Evolutionary conservation across 352 stramenopile genomes (phyloP).

Genomic region (Thalassiosira exigua): DNA sequence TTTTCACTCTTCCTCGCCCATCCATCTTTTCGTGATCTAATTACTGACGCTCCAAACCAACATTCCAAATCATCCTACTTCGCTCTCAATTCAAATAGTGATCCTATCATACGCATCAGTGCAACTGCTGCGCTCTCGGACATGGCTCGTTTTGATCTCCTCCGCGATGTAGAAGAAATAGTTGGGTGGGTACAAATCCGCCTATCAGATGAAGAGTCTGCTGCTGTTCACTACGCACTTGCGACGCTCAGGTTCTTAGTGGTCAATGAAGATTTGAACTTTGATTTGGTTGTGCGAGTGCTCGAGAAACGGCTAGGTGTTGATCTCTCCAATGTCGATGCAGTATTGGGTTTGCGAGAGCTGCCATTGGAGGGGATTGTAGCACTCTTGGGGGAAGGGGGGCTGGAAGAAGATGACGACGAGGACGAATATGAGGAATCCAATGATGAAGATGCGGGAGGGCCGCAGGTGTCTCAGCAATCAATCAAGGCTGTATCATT

Average conservation of each 20-base stretch:
- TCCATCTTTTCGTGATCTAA: not conserved
- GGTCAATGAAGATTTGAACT: conserved; percentile 73
- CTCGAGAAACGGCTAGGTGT: conserved; percentile 71
- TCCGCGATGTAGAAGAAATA: conserved; percentile 74
- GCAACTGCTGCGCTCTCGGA: conserved; percentile 67
- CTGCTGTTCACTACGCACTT: conserved; percentile 69
- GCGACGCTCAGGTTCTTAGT: conserved; percentile 68
- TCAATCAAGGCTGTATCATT: conserved; percentile 42
- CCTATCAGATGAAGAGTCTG: conserved; percentile 63
- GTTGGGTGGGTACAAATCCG: conserved; percentile 72
- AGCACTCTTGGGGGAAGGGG: conserved; percentile 69
- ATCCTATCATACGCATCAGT: conserved; percentile 66
- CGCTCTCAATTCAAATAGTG: conserved; percentile 13
- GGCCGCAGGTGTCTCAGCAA: conserved; percentile 24
- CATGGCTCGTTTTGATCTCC: conserved; percentile 67
- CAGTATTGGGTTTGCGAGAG: conserved; percentile 44
- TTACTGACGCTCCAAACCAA: not conserved
- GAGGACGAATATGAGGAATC: conserved; percentile 53
- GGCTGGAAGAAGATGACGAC: conserved; percentile 52
- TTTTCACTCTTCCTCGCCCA: not conserved
- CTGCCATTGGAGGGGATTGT: conserved; percentile 70
- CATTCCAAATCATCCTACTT: not conserved
- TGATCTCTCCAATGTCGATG: conserved; percentile 43
- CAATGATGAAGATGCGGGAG: conserved; percentile 22
- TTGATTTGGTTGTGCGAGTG: conserved; percentile 75